These are phyloP conservation scores for Dalbergia oliveri DNA, from an alignment of 306 rosid genomes.

Conservation along the genomic window DNA sequence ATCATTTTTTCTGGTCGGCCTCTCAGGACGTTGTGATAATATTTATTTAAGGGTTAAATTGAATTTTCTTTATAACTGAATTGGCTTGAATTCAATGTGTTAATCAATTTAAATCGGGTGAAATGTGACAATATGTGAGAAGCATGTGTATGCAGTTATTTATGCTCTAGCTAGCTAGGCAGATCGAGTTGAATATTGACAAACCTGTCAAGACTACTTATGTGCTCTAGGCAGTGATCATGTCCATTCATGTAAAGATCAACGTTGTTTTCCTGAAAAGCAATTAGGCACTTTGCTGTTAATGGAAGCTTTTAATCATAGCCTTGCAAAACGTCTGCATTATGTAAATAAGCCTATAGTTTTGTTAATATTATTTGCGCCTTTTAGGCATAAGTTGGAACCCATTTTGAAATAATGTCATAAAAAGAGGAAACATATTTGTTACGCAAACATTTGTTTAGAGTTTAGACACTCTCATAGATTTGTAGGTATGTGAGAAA, in stretches of 20 bases:
- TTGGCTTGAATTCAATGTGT: not conserved
- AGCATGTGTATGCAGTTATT: not conserved
- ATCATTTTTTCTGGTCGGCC: too few species aligned
- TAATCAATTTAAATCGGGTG: not conserved
- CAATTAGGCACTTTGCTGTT: not conserved
- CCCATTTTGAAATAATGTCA: not conserved
- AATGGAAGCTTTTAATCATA: not conserved
- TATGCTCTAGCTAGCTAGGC: not conserved
- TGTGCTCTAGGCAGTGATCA: slow-evolving; percentile 79
- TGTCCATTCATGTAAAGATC: slow-evolving; percentile 83
- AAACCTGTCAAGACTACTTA: slow-evolving; percentile 51
- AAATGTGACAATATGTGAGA: not conserved
- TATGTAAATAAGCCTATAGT: too few species aligned
- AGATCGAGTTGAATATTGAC: not conserved
- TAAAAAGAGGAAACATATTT: not conserved
- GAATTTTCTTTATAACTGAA: not conserved
- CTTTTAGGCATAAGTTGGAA: not conserved
- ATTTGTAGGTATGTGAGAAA: too few species aligned
- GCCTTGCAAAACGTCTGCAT: not conserved
- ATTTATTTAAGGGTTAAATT: not conserved
- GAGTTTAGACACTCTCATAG: too few species aligned
- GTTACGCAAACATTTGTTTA: too few species aligned
- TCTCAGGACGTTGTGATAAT: too few species aligned
- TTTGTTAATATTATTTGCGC: too few species aligned
- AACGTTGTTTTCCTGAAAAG: slow-evolving; percentile 60